Base-by-base conservation (phyloP, 2,329 filamentous ascomycete genomes). In the Lasiodiplodia gonubiensis region DNA sequence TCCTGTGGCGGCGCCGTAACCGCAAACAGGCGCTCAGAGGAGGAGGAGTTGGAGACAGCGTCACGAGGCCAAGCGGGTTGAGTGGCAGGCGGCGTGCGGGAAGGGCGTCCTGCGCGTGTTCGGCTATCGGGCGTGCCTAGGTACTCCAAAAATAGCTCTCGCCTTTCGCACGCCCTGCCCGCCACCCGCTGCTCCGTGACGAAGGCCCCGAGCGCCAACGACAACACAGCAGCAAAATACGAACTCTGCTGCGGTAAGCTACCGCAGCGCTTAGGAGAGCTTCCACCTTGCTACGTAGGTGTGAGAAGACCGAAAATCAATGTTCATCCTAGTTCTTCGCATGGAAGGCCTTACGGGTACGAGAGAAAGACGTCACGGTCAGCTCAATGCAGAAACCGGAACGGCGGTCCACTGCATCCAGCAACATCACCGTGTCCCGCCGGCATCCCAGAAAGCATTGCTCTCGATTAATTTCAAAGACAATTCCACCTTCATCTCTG, bases 31-130 rank as follows among this genome's bases (percentile, higher is more conserved):
- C 5, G 27, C 14, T 10, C 21, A 23, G 55, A 48, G 46, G 14
- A 42, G 54, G 54, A 59, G 54, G 25, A 51, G n/a, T 46, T 27
- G 30, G 42, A 25, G 42, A 30, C 59, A 14, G 11, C 14, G 46
- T 63, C 42, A 63, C 59, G 46, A 63, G 57, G 25, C 33, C 16
- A 8, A 48, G 57, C 57, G 57, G 48, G 11, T 14, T 12, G n/a
- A 30, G 16, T 21, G 42, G 42, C 27, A 23, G 52, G 23, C 30
- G 53, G 39, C 39, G 21, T 7, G 57, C 39, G 57, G 57, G 37
- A 61, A 61, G 35, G 57, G 57, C 57, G 59, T 48, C 57, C 57
- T 30, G 57, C 57, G 57, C 39, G 57, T 61, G 57, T 61, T 61
- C 57, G 57, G 39, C 57, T 48, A 61, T 61, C 57, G 57, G n/a